A percentile compares a stretch with the other conserved stretches of the same genome.
Evolutionary conservation across 179 eudicot genomes (phyloP).

Genomic region (Vitellaria paradoxa): DNA sequence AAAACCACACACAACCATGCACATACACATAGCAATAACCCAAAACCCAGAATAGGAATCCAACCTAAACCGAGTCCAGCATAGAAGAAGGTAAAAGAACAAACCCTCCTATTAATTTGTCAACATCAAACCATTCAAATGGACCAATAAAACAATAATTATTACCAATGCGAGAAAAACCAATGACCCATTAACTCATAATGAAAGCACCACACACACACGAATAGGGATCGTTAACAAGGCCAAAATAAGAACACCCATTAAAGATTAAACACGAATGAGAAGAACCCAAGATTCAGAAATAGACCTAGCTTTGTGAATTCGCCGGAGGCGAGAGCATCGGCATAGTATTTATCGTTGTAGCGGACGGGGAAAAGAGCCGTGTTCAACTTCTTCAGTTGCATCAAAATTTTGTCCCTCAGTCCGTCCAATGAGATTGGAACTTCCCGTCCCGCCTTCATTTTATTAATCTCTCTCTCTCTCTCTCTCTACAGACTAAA

Average conservation of each 20-base stretch:
- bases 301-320: slow-evolving; percentile 78
- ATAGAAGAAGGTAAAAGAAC: background rate
- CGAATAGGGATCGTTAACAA: background rate
- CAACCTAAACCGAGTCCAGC: background rate
- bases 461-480: slow-evolving; percentile 5
- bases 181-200: no score
- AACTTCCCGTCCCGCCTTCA: slow-evolving; percentile 43
- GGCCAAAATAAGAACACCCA: background rate
- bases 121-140: slow-evolving; percentile 1
- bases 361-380: slow-evolving; percentile 87
- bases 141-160: background rate
- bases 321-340: slow-evolving; percentile 78
- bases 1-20: no score
- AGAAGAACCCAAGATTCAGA: background rate
- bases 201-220: background rate
- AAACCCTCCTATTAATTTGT: no score
- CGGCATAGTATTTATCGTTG: slow-evolving; percentile 82
- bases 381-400: slow-evolving; percentile 77
- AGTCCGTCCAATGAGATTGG: slow-evolving; percentile 75
- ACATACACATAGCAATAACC: no score
- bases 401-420: slow-evolving; percentile 89
- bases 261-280: background rate
- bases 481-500: background rate
- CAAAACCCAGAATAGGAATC: no score
- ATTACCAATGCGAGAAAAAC: background rate